Percentiles rank a stretch among this genome's conserved stretches.
Evolutionary conservation across 75 land plant species (phyloP).

Genomic region (Larix kaempferi): DNA sequence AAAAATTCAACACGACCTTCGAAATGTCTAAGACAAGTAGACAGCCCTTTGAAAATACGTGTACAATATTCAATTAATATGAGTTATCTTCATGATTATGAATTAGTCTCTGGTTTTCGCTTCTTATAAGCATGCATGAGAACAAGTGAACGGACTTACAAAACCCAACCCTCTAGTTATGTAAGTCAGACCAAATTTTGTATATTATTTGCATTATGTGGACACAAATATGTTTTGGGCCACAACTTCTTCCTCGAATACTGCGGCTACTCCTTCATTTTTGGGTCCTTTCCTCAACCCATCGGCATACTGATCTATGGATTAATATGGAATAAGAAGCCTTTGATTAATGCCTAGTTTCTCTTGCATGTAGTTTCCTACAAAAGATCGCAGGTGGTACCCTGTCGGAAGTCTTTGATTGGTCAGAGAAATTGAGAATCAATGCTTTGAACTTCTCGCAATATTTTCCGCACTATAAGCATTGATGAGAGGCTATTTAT

Average conservation of each 20-base stretch:
- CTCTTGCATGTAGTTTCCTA: slow-evolving; percentile 21
- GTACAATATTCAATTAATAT: background rate
- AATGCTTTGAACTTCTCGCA: slow-evolving; percentile 25
- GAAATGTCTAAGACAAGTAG: slow-evolving; percentile 46
- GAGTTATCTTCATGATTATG: background rate
- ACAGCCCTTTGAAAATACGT: slow-evolving; percentile 69
- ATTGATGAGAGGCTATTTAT: slow-evolving; percentile 52
- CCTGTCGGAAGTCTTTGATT: slow-evolving; percentile 25
- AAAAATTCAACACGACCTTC: slow-evolving; percentile 41
- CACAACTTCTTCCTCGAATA: slow-evolving; percentile 23
- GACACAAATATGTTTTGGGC: slow-evolving; percentile 20
- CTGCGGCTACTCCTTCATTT: slow-evolving; percentile 29
- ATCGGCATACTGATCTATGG: slow-evolving; percentile 20
- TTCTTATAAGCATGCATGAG: background rate
- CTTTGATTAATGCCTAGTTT: slow-evolving; percentile 16
- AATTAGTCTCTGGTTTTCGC: background rate
- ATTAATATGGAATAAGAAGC: slow-evolving; percentile 12
- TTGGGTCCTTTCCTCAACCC: slow-evolving; percentile 28
- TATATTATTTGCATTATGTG: slow-evolving; percentile 7
- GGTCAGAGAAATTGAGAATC: slow-evolving; percentile 20
- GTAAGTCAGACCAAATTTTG: slow-evolving; percentile 12
- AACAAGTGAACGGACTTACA: slow-evolving; percentile 5
- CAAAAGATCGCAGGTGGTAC: slow-evolving; percentile 42
- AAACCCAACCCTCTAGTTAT: slow-evolving; percentile 23
- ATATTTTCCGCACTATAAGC: slow-evolving; percentile 38